These are phyloP conservation scores for Aspergillus biplanus DNA, from an alignment of 495 filamentous ascomycete species.

Conservation along the genomic window DNA sequence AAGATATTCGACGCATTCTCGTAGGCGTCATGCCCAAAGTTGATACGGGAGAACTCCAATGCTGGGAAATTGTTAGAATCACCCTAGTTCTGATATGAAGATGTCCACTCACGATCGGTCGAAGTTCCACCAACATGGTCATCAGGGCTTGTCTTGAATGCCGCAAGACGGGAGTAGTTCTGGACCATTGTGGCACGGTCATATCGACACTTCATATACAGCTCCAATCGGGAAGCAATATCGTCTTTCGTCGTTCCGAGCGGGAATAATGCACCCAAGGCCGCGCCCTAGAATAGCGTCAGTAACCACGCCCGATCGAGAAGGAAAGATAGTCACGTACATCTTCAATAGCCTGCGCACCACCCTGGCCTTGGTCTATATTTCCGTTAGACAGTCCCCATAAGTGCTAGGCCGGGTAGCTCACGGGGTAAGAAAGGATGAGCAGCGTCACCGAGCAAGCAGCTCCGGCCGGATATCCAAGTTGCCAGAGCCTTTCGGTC, in stretches of 20 bases:
- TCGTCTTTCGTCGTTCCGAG: neutral
- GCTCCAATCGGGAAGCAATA: neutral
- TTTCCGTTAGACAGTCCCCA: neutral
- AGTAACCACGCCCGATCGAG: neutral
- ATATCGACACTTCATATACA: constrained; percentile 10
- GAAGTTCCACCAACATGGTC: constrained; percentile 3
- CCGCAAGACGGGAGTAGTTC: neutral
- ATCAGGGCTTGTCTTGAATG: constrained; percentile 5
- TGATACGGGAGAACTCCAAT: constrained; percentile 7
- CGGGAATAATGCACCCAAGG: constrained; percentile 4
- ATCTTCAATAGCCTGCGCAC: constrained; percentile 14
- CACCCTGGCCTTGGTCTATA: constrained; percentile 9
- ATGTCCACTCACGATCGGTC: constrained; percentile 10
- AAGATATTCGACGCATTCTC: neutral
- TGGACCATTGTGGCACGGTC: constrained; percentile 3
- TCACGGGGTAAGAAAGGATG: constrained; percentile 53
- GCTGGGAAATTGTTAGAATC: neutral
- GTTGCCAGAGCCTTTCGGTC: constrained; percentile 52
- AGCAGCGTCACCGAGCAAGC: constrained; percentile 58
- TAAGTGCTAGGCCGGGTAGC: neutral
- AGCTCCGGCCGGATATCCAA: constrained; percentile 46
- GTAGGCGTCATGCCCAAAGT: constrained; percentile 9
- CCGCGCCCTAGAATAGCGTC: neutral
- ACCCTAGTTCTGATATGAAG: neutral
- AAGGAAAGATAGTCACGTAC: neutral